These are phyloP conservation scores for Closterium sp. DNA, from an alignment of 139 green algal genomes.

Conservation along the genomic window DNA sequence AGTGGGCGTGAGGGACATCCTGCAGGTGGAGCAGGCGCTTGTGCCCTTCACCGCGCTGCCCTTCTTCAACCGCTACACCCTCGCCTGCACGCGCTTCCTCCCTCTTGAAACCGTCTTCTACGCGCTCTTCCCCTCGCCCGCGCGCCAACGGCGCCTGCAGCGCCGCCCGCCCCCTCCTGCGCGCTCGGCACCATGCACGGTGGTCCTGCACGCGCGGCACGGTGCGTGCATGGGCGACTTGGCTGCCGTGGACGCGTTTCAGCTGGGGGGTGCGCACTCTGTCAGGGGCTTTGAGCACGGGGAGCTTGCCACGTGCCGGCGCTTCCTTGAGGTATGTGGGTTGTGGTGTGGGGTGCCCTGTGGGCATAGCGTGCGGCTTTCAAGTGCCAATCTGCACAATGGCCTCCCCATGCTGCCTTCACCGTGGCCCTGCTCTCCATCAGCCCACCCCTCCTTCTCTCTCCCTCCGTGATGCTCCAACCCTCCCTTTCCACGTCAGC, in stretches of 20 bases:
- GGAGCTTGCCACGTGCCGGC: conserved; percentile 75
- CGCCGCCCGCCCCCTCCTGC: too few species aligned
- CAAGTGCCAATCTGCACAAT: neutral
- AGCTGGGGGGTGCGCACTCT: conserved; percentile 88
- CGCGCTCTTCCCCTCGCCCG: neutral
- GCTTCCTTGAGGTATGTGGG: neutral
- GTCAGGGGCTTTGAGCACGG: conserved; percentile 90
- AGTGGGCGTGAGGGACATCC: conserved; percentile 70
- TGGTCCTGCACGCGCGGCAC: conserved; percentile 72
- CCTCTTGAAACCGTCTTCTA: conserved; percentile 46
- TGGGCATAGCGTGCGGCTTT: too few species aligned
- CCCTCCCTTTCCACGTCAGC: too few species aligned
- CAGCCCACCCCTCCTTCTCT: too few species aligned
- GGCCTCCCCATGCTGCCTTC: neutral
- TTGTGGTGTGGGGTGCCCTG: neutral
- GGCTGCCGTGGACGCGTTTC: conserved; percentile 87
- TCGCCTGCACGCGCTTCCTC: conserved; percentile 59
- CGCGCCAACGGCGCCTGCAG: neutral
- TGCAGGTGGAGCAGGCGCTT: conserved; percentile 57
- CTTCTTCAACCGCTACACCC: conserved; percentile 71
- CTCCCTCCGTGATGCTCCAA: too few species aligned
- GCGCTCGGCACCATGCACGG: neutral
- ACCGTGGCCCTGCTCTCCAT: too few species aligned
- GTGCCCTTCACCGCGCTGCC: conserved; percentile 40
- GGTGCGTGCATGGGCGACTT: conserved; percentile 82